These are phyloP conservation scores for Blastomyces parvus DNA, from an alignment of 2,329 filamentous ascomycete genomes.

Conservation along the genomic window DNA sequence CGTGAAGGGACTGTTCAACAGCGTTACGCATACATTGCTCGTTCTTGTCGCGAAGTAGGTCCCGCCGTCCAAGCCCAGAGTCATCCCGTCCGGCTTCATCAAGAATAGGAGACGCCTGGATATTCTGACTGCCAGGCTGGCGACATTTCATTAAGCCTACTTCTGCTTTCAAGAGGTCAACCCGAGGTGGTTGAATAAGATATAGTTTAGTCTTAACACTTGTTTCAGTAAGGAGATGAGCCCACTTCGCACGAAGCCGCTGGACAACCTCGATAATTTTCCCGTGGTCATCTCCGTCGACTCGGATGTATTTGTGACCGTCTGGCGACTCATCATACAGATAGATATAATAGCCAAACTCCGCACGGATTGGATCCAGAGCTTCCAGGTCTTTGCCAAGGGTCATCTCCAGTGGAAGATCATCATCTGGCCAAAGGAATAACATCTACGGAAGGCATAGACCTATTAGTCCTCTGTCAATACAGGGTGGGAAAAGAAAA, in stretches of 20 bases:
- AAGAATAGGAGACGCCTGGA: slow-evolving; percentile 19
- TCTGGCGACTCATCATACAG: slow-evolving; percentile 24
- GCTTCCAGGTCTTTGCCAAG: slow-evolving; percentile 36
- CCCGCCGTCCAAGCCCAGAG: slow-evolving; percentile 19
- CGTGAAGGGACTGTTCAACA: slow-evolving; percentile 25
- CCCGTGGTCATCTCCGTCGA: slow-evolving; percentile 25
- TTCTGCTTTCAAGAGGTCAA: slow-evolving; percentile 17
- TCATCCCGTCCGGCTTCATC: slow-evolving; percentile 18
- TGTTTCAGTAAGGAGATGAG: slow-evolving; percentile 21
- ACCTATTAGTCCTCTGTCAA: neutral
- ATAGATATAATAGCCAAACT: slow-evolving; percentile 34
- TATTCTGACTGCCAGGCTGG: slow-evolving; percentile 6
- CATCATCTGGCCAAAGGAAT: slow-evolving; percentile 40
- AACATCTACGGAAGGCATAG: slow-evolving; percentile 21
- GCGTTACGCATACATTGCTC: slow-evolving; percentile 23
- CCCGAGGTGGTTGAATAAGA: slow-evolving; percentile 25
- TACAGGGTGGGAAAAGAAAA: slow-evolving; percentile 4
- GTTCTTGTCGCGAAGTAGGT: slow-evolving; percentile 24
- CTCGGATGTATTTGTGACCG: slow-evolving; percentile 19
- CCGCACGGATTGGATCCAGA: slow-evolving; percentile 37
- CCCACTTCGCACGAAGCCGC: slow-evolving; percentile 23
- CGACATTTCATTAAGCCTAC: slow-evolving; percentile 21
- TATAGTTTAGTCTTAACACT: slow-evolving; percentile 27
- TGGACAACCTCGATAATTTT: slow-evolving; percentile 31
- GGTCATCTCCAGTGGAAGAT: slow-evolving; percentile 32